Evolutionary conservation across 2,329 filamentous ascomycete genomes (phyloP), one percentile per base, ranked within the genome.

Genomic region (Penicillium oxalicum): DNA sequence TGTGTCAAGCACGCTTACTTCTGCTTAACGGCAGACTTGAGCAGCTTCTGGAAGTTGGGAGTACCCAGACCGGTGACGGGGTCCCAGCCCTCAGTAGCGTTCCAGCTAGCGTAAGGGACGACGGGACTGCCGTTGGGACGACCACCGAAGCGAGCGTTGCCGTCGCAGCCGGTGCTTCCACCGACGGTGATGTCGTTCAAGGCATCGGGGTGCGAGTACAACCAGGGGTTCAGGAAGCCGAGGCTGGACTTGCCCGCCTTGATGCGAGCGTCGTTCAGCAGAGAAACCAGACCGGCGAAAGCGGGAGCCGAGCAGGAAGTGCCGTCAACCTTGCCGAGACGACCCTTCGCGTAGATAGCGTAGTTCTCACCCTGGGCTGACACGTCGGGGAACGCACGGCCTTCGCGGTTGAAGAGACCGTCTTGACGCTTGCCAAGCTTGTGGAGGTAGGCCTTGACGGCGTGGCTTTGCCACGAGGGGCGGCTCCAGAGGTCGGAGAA

Each of bases 181-280:
- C 76, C 76, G 9, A 63, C 50, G 3, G 70, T 69, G 45, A 78
- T 75, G 51, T 78, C 76, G 28, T 71, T 78, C 40, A 79, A 58
- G 2, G 68, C 73, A 54, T 49, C 62, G 59, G 3, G 18, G 59
- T 57, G 25, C 62, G 63, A 59, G 33, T 83, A 84, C 5, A 83
- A 60, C 77, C 78, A 82, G 0, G 80, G 80, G 57, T 84, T 83
- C 40, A 83, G 52, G 67, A 80, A 83, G 0, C 81, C 81, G 38
- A 83, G 65, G 0, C 72, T 63, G 0, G 73, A 60, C 59, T 77
- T 74, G 4, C 77, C 77, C 5, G 65, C 67, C 0, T 72, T 65
- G 13, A 84, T 63, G 32, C 80, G 70, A 0, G 77, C 79, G 56
- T 85, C 82, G 56, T 86, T 86, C 48, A 86, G 67, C 4, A 86